These are phyloP conservation scores for Tricholoma furcatifolium DNA, from an alignment of 768 basidiomycete genomes.

Conservation along the genomic window DNA sequence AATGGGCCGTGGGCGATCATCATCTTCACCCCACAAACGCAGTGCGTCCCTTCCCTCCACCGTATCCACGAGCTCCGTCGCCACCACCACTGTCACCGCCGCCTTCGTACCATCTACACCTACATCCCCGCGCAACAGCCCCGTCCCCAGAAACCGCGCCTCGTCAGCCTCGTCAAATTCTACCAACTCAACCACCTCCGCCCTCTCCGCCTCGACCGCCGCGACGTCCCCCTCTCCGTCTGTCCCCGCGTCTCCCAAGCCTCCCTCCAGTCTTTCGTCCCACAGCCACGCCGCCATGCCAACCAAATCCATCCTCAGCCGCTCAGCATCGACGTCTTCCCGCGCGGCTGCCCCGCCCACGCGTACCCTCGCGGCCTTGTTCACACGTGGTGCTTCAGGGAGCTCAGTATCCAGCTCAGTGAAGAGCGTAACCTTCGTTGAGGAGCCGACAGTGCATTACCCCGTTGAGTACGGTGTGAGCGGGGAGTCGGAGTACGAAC, in stretches of 20 bases:
- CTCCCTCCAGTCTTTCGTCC: slow-evolving; percentile 13
- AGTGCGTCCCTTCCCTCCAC: slow-evolving; percentile 17
- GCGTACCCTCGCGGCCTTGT: slow-evolving; percentile 8
- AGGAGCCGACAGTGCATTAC: slow-evolving; percentile 62
- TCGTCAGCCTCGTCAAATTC: slow-evolving; percentile 16
- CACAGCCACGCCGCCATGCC: slow-evolving; percentile 30
- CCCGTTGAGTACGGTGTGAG: slow-evolving; percentile 4
- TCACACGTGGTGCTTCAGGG: slow-evolving; percentile 1
- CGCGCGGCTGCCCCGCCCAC: slow-evolving; percentile 3
- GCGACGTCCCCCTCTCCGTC: slow-evolving; percentile 20
- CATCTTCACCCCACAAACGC: slow-evolving; percentile 17
- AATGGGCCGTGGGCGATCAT: slow-evolving; percentile 8
- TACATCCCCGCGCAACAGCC: not conserved
- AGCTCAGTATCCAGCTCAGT: slow-evolving; percentile 22
- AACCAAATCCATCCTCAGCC: slow-evolving; percentile 60
- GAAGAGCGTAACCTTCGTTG: slow-evolving; percentile 72
- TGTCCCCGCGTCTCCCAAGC: slow-evolving; percentile 18
- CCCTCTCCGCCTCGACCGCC: slow-evolving; percentile 9
- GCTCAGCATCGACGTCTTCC: slow-evolving; percentile 45
- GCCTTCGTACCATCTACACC: not conserved
- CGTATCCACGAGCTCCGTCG: slow-evolving; percentile 6
- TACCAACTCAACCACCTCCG: slow-evolving; percentile 12
- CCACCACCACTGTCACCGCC: slow-evolving; percentile 14
- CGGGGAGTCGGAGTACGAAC: slow-evolving; percentile 8
- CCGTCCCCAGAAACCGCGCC: slow-evolving; percentile 11